Conservation (phyloP, 306 rosid genomes). For the Ceratonia siliqua region DNA sequence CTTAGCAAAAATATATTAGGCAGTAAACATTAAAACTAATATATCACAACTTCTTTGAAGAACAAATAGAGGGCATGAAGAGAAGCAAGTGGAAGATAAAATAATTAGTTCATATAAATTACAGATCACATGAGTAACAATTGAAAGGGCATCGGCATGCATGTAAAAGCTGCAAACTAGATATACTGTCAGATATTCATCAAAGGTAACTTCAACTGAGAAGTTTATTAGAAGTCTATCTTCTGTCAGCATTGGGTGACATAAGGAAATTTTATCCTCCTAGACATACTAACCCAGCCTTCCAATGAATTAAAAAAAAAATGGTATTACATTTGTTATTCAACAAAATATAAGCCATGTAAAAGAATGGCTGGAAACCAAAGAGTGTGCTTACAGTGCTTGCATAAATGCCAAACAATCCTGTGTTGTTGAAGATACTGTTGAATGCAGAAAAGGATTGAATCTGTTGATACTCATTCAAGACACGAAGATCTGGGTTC, state of each 20-base stretch:
- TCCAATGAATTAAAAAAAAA: neutral
- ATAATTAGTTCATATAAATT: neutral
- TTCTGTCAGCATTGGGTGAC: neutral
- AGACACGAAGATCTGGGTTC: conserved; percentile 77
- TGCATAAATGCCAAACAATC: conserved; percentile 76
- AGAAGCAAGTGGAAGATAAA: neutral
- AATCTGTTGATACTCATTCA: conserved; percentile 72
- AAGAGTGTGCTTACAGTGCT: conserved; percentile 58
- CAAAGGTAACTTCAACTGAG: neutral
- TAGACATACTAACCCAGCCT: neutral
- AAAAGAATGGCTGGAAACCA: neutral
- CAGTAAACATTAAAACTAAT: neutral
- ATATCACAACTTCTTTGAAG: neutral
- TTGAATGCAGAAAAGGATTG: conserved; percentile 84
- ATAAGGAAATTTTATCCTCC: neutral
- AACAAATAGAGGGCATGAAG: neutral
- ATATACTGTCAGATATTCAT: neutral
- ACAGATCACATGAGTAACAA: neutral
- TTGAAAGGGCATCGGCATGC: neutral
- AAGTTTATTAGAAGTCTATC: conserved; percentile 2
- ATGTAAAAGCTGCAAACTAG: neutral
- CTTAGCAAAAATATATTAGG: conserved; percentile 16
- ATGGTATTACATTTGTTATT: neutral
- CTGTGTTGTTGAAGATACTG: conserved; percentile 81
- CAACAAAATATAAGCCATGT: neutral